phyloP scores from a whole-genome alignment of 2,329 filamentous ascomycete genomes.

The Botrytis elliptica region DNA sequence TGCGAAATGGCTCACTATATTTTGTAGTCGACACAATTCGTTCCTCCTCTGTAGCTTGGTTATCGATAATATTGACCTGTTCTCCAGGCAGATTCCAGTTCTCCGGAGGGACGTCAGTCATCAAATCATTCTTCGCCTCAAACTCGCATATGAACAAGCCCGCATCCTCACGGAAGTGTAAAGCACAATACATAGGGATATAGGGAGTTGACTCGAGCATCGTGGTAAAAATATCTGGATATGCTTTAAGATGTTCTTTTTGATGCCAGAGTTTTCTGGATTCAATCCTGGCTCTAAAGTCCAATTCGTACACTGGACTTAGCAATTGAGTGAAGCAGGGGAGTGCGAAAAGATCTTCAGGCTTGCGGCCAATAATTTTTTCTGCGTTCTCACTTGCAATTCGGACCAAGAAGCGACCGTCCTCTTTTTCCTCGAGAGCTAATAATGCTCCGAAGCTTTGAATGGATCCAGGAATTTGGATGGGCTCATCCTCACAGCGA shows the following conservation, averaged over 20 bases:
- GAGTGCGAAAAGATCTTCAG: conserved; percentile 70
- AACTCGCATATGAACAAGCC: conserved; percentile 84
- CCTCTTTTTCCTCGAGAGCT: conserved; percentile 68
- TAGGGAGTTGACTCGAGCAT: conserved; percentile 41
- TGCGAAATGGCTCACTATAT: conserved; percentile 71
- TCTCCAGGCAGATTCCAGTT: conserved; percentile 59
- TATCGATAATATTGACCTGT: conserved; percentile 71
- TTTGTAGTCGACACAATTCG: conserved; percentile 72
- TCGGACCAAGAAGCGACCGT: conserved; percentile 67
- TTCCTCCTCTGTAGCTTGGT: conserved; percentile 72
- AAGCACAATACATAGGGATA: conserved; percentile 15
- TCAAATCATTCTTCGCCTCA: conserved; percentile 74
- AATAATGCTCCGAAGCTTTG: conserved; percentile 81
- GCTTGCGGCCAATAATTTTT: conserved; percentile 71
- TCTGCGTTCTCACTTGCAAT: conserved; percentile 80
- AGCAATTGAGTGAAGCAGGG: conserved; percentile 83
- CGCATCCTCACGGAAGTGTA: conserved; percentile 57
- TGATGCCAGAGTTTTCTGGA: conserved; percentile 14
- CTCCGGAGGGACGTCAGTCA: conserved; percentile 64
- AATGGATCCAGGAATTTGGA: conserved; percentile 56
- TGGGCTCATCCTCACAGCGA: conserved; percentile 86
- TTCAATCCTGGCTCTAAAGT: conserved; percentile 12
- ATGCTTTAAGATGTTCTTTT: conserved; percentile 62
- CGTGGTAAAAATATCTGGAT: conserved; percentile 82
- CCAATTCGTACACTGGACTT: conserved; percentile 62